A percentile compares a stretch with the other conserved stretches of the same genome.
These are phyloP conservation scores for Letharia lupina DNA, from an alignment of 495 filamentous ascomycete species.

Conservation along the genomic window DNA sequence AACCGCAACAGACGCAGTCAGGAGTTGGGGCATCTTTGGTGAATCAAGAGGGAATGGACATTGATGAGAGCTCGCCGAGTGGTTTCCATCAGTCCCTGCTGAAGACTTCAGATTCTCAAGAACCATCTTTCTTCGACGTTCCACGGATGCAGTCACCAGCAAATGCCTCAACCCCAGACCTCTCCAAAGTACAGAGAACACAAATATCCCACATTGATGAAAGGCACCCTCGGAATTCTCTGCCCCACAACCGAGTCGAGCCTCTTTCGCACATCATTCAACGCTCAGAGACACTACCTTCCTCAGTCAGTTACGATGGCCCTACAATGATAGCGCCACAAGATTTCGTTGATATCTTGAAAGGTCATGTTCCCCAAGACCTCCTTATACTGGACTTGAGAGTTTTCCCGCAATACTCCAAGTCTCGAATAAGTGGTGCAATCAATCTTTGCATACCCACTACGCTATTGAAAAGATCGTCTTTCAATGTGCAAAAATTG, in stretches of 20 bases:
- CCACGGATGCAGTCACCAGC: conserved; percentile 35
- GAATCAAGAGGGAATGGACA: conserved; percentile 14
- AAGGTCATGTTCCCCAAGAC: conserved; percentile 42
- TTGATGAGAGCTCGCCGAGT: conserved; percentile 20
- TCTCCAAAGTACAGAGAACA: conserved; percentile 17
- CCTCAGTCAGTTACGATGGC: conserved; percentile 31
- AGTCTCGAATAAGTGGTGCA: conserved; percentile 65
- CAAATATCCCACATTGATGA: conserved; percentile 39
- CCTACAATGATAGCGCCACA: conserved; percentile 52
- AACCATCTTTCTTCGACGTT: conserved; percentile 30
- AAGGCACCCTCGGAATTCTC: conserved; percentile 42
- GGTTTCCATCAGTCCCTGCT: conserved; percentile 14
- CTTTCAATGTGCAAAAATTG: conserved; percentile 85
- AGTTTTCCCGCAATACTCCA: conserved; percentile 71
- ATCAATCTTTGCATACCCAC: conserved; percentile 94
- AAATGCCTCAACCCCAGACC: conserved; percentile 28
- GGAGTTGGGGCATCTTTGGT: conserved; percentile 5
- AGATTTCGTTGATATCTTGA: conserved; percentile 59
- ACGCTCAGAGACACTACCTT: conserved; percentile 52
- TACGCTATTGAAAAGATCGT: conserved; percentile 80
- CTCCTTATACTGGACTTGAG: conserved; percentile 80
- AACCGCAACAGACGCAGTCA: conserved; percentile 23
- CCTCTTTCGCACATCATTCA: conserved; percentile 26
- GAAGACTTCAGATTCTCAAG: conserved; percentile 25
- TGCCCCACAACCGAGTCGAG: conserved; percentile 34